Base-by-base conservation (phyloP, 1,139 yeast genomes). In the Candida sp. region DNA sequence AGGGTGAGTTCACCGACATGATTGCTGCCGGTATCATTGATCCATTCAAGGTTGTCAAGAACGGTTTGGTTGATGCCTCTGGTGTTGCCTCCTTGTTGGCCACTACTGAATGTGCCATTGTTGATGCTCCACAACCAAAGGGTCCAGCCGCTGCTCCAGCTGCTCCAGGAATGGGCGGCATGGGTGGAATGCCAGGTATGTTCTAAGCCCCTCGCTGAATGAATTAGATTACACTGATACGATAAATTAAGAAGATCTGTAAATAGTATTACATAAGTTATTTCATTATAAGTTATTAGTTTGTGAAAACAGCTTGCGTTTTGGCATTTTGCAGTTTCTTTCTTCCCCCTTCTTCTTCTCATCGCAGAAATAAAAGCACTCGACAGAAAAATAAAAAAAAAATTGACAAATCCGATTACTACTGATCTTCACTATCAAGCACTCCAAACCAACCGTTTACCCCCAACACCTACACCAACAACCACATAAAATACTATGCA, bases 21-120 rank as follows among this genome's bases (percentile, higher is more conserved):
- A 87, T 94, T 67, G 90, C 94, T 59, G 86, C 96, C 54, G 99
- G 99, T 83, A 94, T 94, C 75, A 92, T 93, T 69, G 99, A 94
- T 76, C 99, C 99, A 61, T 92, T 94, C 85, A 96, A 94, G 85
- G 99, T 96, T 66, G 99, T 96, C 59, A 91, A 96, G 81, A 88
- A 92, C 63, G 99, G 99, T 61, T 83, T 94, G 66, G 94, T 92
- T 52, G 99, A 94, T 66, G 99, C 99, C 54, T 84, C 96, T 51
- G 97, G 98, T 79, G 99, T 94, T 61, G 99, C 99, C 49, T 92
- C 98, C 30, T 83, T 94, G 72, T 84, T 94, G 73, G 99, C 98
- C 61, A 96, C 99, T 52, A 94, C 99, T 58, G 99, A 94, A 79
- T 96, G 98, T 75, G 98, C 98, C 59, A 91, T 94, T 68, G 98